Percentiles rank a stretch among this genome's conserved stretches.
Conservation (phyloP, 2,329 filamentous ascomycete genomes). For the Pseudophaeomoniella oleicola region DNA sequence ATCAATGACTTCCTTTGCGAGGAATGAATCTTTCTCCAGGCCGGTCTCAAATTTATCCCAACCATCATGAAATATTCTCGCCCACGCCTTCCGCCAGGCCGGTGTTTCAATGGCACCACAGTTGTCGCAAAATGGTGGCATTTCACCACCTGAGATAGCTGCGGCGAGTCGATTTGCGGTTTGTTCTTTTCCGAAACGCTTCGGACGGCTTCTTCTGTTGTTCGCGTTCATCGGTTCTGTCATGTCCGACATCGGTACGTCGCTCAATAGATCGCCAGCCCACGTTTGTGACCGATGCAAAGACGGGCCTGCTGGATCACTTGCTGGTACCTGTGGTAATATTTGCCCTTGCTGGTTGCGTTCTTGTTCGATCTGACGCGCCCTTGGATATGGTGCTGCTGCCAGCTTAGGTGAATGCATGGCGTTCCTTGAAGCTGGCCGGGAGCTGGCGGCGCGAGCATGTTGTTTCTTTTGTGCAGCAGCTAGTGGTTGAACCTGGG, state of each 20-base stretch:
- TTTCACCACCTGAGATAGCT: slow-evolving; percentile 60
- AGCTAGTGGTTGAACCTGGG: slow-evolving; percentile 1
- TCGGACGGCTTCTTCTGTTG: slow-evolving; percentile 5
- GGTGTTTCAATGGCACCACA: slow-evolving; percentile 93
- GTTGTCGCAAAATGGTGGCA: slow-evolving; percentile 80
- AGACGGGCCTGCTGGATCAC: slow-evolving; percentile 33
- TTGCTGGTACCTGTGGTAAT: slow-evolving; percentile 28
- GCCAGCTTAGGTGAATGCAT: slow-evolving; percentile 11
- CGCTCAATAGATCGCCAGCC: slow-evolving; percentile 26
- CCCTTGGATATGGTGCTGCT: slow-evolving; percentile 11
- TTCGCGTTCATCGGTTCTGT: slow-evolving; percentile 6
- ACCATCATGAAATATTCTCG: slow-evolving; percentile 56
- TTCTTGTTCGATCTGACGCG: slow-evolving; percentile 12
- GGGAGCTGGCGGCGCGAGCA: neutral
- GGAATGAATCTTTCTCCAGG: slow-evolving; percentile 56
- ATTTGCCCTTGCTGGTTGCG: slow-evolving; percentile 12
- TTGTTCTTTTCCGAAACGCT: slow-evolving; percentile 46
- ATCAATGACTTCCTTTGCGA: slow-evolving; percentile 56
- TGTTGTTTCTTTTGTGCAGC: neutral
- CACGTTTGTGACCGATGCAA: slow-evolving; percentile 29
- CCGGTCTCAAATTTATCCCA: slow-evolving; percentile 58
- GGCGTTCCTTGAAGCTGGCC: slow-evolving; percentile 2
- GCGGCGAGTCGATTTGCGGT: slow-evolving; percentile 41
- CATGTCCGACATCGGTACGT: slow-evolving; percentile 24
- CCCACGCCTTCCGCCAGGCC: slow-evolving; percentile 88